Percentiles rank a stretch among this genome's conserved stretches.
These are phyloP conservation scores for Diutina pseudorugosa DNA, from an alignment of 1,139 yeast genomes.

Conservation along the genomic window DNA sequence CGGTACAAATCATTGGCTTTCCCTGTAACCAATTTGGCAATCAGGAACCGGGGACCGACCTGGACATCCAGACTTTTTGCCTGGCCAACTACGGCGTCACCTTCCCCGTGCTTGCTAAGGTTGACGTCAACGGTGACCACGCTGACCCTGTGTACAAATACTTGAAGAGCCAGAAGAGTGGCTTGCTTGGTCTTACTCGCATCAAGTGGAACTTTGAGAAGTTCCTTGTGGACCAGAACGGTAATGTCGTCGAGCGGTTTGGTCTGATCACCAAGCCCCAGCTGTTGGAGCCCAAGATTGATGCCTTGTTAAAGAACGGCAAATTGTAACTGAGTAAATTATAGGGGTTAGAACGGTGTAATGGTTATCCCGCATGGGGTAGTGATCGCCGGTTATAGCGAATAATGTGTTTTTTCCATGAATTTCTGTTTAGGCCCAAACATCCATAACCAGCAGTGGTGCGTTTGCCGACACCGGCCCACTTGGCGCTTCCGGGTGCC, in stretches of 20 bases:
- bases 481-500: neutral
- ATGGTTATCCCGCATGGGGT: neutral
- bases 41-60: conserved; percentile 74
- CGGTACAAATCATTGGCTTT: conserved; percentile 76
- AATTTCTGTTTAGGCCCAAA: neutral
- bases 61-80: conserved; percentile 37
- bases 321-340: neutral
- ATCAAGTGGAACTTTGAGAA: conserved; percentile 42
- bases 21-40: conserved; percentile 66
- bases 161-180: conserved; percentile 46
- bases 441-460: neutral
- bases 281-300: conserved; percentile 23
- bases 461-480: neutral
- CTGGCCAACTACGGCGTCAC: conserved; percentile 39
- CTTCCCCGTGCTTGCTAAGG: conserved; percentile 79
- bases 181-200: conserved; percentile 31
- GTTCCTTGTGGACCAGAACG: conserved; percentile 32
- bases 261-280: conserved; percentile 31
- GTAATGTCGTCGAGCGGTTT: conserved; percentile 33
- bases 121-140: conserved; percentile 78
- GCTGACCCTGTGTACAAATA: conserved; percentile 73
- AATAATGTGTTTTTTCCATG: neutral
- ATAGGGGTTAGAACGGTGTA: neutral
- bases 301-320: conserved; percentile 20
- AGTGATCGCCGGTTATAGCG: neutral